A percentile compares a stretch with the other conserved stretches of the same genome.
These are phyloP conservation scores for Grosmannia clavigera DNA, from an alignment of 2,329 filamentous ascomycete genomes.

Conservation along the genomic window DNA sequence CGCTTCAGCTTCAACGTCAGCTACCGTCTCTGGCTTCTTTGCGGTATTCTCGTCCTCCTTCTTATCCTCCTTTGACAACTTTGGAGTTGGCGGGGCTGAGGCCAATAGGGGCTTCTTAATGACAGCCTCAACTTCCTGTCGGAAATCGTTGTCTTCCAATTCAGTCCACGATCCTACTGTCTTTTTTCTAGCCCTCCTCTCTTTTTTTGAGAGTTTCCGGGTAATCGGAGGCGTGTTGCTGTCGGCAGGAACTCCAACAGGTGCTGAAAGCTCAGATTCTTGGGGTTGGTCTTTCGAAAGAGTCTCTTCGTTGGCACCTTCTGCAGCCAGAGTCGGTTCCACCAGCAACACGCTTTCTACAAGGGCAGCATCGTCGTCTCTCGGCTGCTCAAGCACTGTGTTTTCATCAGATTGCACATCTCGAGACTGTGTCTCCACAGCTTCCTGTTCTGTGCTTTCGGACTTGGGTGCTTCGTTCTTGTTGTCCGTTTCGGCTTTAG, in stretches of 20 bases:
- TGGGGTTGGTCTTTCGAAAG: not conserved
- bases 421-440: not conserved
- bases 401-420: not conserved
- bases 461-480: not conserved
- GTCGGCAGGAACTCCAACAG: not conserved
- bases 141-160: not conserved
- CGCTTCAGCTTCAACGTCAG: too few relatives aligned
- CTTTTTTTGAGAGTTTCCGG: conserved; percentile 1
- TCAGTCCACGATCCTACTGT: not conserved
- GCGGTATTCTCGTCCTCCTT: too few relatives aligned
- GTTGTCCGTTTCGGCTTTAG: not conserved
- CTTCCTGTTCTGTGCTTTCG: not conserved
- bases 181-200: conserved; percentile 1
- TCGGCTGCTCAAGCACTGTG: not conserved
- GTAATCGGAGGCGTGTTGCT: not conserved
- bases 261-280: not conserved
- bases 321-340: not conserved
- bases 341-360: not conserved
- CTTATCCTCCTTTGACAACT: too few relatives aligned
- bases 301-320: not conserved
- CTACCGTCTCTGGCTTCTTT: not conserved
- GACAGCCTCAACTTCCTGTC: not conserved
- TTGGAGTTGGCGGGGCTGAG: not conserved
- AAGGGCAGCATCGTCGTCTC: not conserved
- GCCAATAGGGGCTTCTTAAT: not conserved